Base-by-base conservation (phyloP, 2,329 filamentous ascomycete species). In the Balansia obtecta region DNA sequence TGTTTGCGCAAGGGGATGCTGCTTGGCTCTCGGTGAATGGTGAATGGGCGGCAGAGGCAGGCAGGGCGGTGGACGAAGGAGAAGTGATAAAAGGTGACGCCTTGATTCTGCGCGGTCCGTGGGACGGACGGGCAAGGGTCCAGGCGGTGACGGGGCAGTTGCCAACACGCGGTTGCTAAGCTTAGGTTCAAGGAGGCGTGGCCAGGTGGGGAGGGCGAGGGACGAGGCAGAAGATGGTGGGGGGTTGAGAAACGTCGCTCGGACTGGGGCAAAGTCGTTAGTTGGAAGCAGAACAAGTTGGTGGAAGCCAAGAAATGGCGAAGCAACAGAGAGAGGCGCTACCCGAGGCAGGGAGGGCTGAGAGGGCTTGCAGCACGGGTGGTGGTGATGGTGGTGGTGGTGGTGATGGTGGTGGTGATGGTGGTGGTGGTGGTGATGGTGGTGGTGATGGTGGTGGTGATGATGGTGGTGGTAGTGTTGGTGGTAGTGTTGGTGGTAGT, bases 101-200 rank as follows among this genome's bases (percentile, higher is more conserved):
- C 34, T 12, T 13, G 40, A 15, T 38, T 34, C 13, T 46, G 45
- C 33, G 16, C 34, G 16, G 22, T 18, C 42, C 16, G 48, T 41
- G 20, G 18, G 34, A 41, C n/a, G n/a, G n/a, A n/a, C n/a, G n/a
- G n/a, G n/a, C 49, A 42, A 49, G 52, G 53, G 55, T 53, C 50
- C 55, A 54, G 54, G 56, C 57, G 56, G 57, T 60, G 55, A 57
- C 54, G 54, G 54, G 53, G 49, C 43, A 48, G 39, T 22, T 42
- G 8, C 27, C 8, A 37, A 38, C 44, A 18, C 43, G 9, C 43
- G 13, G 27, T 30, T 38, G 38, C 18, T 27, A 45, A 27, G 37
- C 32, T 45, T 45, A 45, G 42, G 45, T 37, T 18, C 32, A 20
- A 34, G 8, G 27, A 32, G 47, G 47, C 47, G 27, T 27, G 27